Evolutionary conservation across 2,329 filamentous ascomycete species (phyloP), one percentile per base, ranked within the genome.

Genomic region (Ceratocystis eucalypticola): DNA sequence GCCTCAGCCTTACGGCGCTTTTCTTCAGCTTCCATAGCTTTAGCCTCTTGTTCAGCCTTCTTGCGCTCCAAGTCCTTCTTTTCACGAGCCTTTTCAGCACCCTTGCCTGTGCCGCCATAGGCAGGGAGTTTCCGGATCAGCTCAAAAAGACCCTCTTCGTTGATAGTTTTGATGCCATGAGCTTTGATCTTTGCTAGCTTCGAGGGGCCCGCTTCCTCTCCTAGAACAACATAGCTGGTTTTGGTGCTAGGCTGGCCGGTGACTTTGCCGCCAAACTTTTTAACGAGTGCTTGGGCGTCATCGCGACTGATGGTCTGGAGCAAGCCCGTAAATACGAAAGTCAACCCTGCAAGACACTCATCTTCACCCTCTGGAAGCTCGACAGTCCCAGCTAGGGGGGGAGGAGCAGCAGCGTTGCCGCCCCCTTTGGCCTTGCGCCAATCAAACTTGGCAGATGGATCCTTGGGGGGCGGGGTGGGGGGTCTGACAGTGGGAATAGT

Each of bases 291-390:
- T 70, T 92, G 87, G 1, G 85, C 93, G 71, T 96, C 91, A 5
- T 96, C 91, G 68, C 94, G 86, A 57, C 88, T 86, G 66, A 97
- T 83, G 0, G 84, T 86, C 68, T 89, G 83, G 48, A 97, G 79
- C 28, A 96, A 81, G 28, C 94, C 94, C 0, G 95, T 99, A 72
- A 99, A 99, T 33, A 99, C 94, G 73, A 99, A 99, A 0, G 85
- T 88, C 66, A 97, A 80, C 0, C 95, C 94, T 65, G 87, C 86
- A 66, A 99, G 82, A 73, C 94, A 99, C 71, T 96, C 95, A 10
- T 94, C 89, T 64, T 86, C 86, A 6, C 94, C 94, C 22, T 84
- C 82, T 0, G 94, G 94, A 62, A 96, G 77, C 17, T 96, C 90
- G 37, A 80, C 84, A 8, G 81, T 77, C 10, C 84, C 85, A 25